Evolutionary conservation across 2,329 filamentous ascomycete species (phyloP).

Genomic region (Endothia cerciana): DNA sequence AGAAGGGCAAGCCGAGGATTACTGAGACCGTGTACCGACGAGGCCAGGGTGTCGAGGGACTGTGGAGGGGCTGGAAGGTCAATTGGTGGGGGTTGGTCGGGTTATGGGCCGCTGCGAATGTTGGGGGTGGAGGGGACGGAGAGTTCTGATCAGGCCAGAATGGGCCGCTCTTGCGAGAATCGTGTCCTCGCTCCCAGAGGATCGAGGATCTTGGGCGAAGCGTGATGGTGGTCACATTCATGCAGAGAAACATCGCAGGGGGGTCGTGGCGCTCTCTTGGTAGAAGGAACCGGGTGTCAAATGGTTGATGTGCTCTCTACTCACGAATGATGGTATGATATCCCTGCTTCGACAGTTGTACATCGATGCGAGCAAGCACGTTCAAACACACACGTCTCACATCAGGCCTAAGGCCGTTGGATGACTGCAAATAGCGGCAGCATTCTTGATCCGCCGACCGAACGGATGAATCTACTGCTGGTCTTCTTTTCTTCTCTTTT

Average conservation of each 20-base stretch:
- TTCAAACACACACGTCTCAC: slow-evolving; percentile 6
- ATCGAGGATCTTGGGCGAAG: not conserved
- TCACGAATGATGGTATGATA: slow-evolving; percentile 34
- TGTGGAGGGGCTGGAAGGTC: slow-evolving; percentile 77
- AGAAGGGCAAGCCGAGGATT: slow-evolving; percentile 40
- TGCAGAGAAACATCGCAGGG: not conserved
- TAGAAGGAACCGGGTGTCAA: not conserved
- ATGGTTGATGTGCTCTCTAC: slow-evolving; percentile 26
- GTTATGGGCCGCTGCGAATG: slow-evolving; percentile 70
- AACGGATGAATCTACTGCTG: not conserved
- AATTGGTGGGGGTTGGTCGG: slow-evolving; percentile 78
- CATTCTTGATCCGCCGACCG: not conserved
- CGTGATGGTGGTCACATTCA: not conserved
- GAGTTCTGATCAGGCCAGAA: slow-evolving; percentile 51
- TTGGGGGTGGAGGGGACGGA: slow-evolving; percentile 64
- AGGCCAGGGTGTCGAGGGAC: slow-evolving; percentile 69
- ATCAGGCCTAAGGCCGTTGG: not conserved
- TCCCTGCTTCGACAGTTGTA: slow-evolving; percentile 25
- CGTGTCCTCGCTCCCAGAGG: not conserved
- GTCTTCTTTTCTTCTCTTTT: not conserved
- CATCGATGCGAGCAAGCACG: slow-evolving; percentile 2
- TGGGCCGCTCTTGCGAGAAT: not conserved
- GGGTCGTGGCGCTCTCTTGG: too few relatives aligned
- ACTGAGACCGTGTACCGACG: slow-evolving; percentile 53
- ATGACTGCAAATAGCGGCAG: not conserved